These are phyloP conservation scores for Backusella mclennaniae DNA, from an alignment of 192 early-diverging fungal species.

Conservation along the genomic window DNA sequence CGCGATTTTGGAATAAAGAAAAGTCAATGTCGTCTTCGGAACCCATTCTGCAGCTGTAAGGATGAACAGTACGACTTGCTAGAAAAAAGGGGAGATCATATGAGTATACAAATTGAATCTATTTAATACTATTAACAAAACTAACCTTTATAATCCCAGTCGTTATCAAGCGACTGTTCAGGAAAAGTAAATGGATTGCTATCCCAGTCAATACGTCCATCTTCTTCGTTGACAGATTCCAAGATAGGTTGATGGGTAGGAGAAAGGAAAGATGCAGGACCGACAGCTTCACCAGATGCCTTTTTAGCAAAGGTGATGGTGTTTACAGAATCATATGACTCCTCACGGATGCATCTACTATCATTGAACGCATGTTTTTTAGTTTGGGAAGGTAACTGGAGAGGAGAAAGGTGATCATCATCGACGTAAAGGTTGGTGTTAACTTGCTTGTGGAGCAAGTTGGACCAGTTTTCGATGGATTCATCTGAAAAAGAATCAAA, in stretches of 20 bases:
- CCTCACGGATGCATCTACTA: constrained; percentile 4
- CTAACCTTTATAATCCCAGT: not conserved
- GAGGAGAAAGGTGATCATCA: constrained; percentile 18
- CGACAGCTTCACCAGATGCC: not conserved
- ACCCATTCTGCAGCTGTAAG: not conserved
- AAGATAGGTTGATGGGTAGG: not conserved
- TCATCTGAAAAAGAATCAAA: constrained; percentile 12
- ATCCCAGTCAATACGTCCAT: constrained; percentile 16
- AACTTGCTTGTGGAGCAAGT: not conserved
- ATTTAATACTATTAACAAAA: not conserved
- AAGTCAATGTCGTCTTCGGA: not conserved
- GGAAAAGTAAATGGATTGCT: not conserved
- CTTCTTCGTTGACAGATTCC: constrained; percentile 4
- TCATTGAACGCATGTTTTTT: not conserved
- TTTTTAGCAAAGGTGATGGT: constrained; percentile 2
- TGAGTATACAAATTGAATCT: not conserved
- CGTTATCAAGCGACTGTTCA: not conserved
- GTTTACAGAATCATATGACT: constrained; percentile 18
- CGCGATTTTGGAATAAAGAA: not conserved
- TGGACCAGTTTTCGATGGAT: not conserved
- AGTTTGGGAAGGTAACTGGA: constrained; percentile 24
- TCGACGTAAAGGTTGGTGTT: not conserved
- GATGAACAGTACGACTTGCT: constrained; percentile 4
- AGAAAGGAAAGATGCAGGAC: constrained; percentile 13
- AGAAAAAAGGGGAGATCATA: not conserved